Evolutionary conservation across 805 yeast genomes (phyloP).

Genomic region (Yamadazyma sp.): DNA sequence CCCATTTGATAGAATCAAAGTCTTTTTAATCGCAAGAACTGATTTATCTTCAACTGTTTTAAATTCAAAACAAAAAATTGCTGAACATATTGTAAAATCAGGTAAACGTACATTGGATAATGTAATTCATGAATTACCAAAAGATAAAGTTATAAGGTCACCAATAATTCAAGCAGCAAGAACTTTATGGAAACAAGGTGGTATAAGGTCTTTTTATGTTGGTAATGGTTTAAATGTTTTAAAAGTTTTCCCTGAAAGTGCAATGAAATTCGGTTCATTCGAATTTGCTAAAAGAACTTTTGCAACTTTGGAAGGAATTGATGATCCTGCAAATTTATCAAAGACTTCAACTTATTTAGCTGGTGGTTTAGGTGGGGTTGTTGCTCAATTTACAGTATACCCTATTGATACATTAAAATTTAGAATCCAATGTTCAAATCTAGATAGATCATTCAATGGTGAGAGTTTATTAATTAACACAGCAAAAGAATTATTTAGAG

Average conservation of each 20-base stretch:
- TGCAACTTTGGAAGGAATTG: conserved; percentile 72
- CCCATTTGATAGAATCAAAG: conserved; percentile 93
- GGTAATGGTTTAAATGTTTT: conserved; percentile 93
- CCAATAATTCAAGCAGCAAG: conserved; percentile 79
- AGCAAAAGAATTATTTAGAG: conserved; percentile 70
- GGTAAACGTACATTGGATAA: background rate
- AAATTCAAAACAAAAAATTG: conserved; percentile 49
- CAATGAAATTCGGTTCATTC: conserved; percentile 95
- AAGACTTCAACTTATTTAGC: conserved; percentile 79
- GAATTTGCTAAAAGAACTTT: conserved; percentile 79
- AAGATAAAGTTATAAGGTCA: conserved; percentile 49
- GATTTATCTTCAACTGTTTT: conserved; percentile 70
- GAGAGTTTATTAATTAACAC: conserved; percentile 59
- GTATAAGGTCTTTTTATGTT: conserved; percentile 81
- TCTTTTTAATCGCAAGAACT: conserved; percentile 87
- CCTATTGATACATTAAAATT: conserved; percentile 95
- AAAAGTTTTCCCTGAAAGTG: conserved; percentile 95
- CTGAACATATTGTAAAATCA: conserved; percentile 27
- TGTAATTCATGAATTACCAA: conserved; percentile 29
- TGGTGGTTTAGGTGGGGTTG: conserved; percentile 96
- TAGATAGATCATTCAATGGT: conserved; percentile 62
- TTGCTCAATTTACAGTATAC: conserved; percentile 87
- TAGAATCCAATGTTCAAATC: conserved; percentile 87
- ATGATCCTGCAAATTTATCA: conserved; percentile 67
- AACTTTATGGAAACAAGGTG: conserved; percentile 84